Conservation (phyloP, 441 rosid species). For the Brassica hybrid region DNA sequence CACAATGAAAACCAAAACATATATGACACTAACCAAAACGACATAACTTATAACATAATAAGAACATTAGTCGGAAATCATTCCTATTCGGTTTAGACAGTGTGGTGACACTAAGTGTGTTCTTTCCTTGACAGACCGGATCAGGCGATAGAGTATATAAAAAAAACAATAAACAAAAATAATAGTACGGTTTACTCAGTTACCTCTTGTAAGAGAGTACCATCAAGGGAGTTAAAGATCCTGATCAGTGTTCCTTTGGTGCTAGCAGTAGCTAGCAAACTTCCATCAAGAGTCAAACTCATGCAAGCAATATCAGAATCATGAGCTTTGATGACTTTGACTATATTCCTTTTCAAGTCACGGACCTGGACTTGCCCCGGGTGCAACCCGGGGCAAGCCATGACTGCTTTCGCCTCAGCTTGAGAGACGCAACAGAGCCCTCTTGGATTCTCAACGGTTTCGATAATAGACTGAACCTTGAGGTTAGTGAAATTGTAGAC, state of each 20-base stretch:
- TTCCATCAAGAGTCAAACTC: slow-evolving; percentile 79
- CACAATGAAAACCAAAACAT: slow-evolving; percentile 11
- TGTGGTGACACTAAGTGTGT: too few relatives aligned
- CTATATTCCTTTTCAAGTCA: slow-evolving; percentile 71
- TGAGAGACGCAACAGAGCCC: slow-evolving; percentile 91
- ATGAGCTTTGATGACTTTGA: slow-evolving; percentile 75
- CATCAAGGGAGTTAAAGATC: slow-evolving; percentile 88
- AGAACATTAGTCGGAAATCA: too few relatives aligned
- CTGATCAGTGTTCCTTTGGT: slow-evolving; percentile 83
- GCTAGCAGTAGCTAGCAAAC: slow-evolving; percentile 85
- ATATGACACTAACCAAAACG: not conserved
- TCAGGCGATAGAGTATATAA: too few relatives aligned
- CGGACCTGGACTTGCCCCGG: slow-evolving; percentile 81
- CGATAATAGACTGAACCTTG: slow-evolving; percentile 69
- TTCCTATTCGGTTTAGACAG: too few relatives aligned
- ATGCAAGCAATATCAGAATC: slow-evolving; percentile 76
- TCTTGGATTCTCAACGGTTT: slow-evolving; percentile 65
- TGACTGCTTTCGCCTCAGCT: slow-evolving; percentile 55
- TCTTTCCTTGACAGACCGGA: too few relatives aligned
- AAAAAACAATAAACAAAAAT: too few relatives aligned
- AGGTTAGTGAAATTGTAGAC: slow-evolving; percentile 65
- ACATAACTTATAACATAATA: not conserved
- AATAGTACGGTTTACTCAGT: too few relatives aligned
- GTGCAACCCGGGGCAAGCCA: slow-evolving; percentile 84
- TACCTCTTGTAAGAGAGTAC: slow-evolving; percentile 80